These are phyloP conservation scores for Fusarium fracticaudum DNA, from an alignment of 2,329 filamentous ascomycete genomes.

Conservation along the genomic window DNA sequence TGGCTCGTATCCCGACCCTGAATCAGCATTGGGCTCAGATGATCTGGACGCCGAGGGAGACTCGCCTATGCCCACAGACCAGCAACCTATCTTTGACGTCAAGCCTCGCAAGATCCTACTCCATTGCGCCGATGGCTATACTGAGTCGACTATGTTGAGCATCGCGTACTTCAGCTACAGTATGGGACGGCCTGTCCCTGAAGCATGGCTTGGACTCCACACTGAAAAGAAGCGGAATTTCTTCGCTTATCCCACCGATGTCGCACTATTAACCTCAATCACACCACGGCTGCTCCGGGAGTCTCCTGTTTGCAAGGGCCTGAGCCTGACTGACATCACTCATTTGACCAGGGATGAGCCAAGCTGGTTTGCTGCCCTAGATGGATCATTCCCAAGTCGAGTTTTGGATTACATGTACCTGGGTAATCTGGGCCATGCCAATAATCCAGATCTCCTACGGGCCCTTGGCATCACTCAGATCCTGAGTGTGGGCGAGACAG, in stretches of 20 bases:
- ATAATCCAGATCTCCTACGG: slow-evolving; percentile 85
- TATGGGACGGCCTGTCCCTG: slow-evolving; percentile 80
- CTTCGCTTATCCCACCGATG: slow-evolving; percentile 94
- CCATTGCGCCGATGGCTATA: slow-evolving; percentile 96
- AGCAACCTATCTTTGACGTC: slow-evolving; percentile 25
- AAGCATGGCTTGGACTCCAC: slow-evolving; percentile 90
- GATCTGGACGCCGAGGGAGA: slow-evolving; percentile 46
- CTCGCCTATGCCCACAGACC: slow-evolving; percentile 35
- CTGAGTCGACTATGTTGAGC: slow-evolving; percentile 87
- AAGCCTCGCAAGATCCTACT: slow-evolving; percentile 79
- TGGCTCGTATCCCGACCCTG: slow-evolving; percentile 57
- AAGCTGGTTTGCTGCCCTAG: slow-evolving; percentile 82
- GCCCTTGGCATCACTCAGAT: slow-evolving; percentile 87
- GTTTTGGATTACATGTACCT: slow-evolving; percentile 96
- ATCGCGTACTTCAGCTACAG: slow-evolving; percentile 95
- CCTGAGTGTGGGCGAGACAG: slow-evolving; percentile 89
- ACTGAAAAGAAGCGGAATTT: slow-evolving; percentile 86
- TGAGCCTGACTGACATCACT: slow-evolving; percentile 63
- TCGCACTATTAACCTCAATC: slow-evolving; percentile 80
- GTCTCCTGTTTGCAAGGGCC: slow-evolving; percentile 66
- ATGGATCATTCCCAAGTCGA: slow-evolving; percentile 90
- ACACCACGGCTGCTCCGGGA: slow-evolving; percentile 78
- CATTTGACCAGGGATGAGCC: slow-evolving; percentile 69
- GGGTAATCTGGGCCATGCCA: slow-evolving; percentile 91
- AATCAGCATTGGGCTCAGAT: slow-evolving; percentile 48